Evolutionary conservation across 2,329 filamentous ascomycete species (phyloP), one percentile per base, ranked within the genome.

Genomic region (Orbilia quercus): DNA sequence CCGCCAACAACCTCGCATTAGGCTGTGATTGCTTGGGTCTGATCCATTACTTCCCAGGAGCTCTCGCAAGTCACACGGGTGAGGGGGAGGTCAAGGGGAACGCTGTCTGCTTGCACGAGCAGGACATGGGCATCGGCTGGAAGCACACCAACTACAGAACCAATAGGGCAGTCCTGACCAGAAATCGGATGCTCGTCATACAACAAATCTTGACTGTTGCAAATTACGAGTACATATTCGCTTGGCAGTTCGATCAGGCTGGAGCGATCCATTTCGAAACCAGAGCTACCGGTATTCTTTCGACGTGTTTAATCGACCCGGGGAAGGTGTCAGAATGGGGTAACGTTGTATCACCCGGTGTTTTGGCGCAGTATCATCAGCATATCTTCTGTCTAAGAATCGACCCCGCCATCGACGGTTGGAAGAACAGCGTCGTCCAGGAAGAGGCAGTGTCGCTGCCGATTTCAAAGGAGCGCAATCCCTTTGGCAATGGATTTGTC

Each of bases 121-220:
- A 90, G 79, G 89, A 91, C 76, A 86, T 83, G 34, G 89, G 89
- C 1, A 87, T 90, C 85, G 86, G 50, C 23, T 89, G 88, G 84
- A 91, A 90, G 78, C 89, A 91, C 80, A 90, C 88, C 54, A 90
- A 90, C 79, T 89, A 89, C 80, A 83, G 89, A 11, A 89, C 88
- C 4, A 85, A 85, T 0, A 83, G 87, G 11, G 88, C 88, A 4
- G 88, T 86, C 0, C 84, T 90, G 5, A 85, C 86, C 16, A 84
- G 89, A 22, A 87, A 85, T 74, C 83, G 89, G 22, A 87, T 72
- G 67, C 67, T 72, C 28, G 67, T 72, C 2, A 53, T 72, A 53
- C 67, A 72, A 65, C 67, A 72, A 65, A 72, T 72, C 51, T 64
- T 72, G 59, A 72, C 67, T 0, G 87, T 90, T 9, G 84, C 87